Percentiles rank a stretch among this genome's conserved stretches.
phyloP scores from a whole-genome alignment of 1,139 yeast species.

The Meyerozyma guilliermondii region DNA sequence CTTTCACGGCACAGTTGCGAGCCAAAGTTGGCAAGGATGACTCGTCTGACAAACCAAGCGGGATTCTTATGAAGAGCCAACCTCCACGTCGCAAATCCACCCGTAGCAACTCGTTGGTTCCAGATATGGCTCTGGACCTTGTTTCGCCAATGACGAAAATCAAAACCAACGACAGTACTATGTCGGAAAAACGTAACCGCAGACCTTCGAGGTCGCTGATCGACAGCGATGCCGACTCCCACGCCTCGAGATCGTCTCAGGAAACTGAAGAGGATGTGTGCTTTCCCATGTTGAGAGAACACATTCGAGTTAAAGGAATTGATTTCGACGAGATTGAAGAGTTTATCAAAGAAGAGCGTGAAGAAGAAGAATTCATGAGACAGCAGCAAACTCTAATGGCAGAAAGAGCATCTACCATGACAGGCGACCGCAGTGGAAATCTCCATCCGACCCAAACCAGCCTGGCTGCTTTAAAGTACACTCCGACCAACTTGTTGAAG shows the following conservation, averaged over 20 bases:
- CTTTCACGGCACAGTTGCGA: conserved; percentile 19
- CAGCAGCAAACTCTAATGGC: conserved; percentile 17
- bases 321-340: conserved; percentile 79
- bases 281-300: conserved; percentile 84
- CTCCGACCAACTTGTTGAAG: conserved; percentile 40
- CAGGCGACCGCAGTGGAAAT: conserved; percentile 21
- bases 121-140: conserved; percentile 23
- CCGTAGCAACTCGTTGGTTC: conserved; percentile 13
- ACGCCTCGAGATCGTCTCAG: conserved; percentile 67
- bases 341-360: conserved; percentile 53
- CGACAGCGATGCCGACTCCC: conserved; percentile 66
- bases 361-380: conserved; percentile 19
- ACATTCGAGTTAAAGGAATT: conserved; percentile 63
- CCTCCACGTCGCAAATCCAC: conserved; percentile 10
- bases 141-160: conserved; percentile 28
- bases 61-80: conserved; percentile 5
- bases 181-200: conserved; percentile 18
- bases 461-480: conserved; percentile 57
- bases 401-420: conserved; percentile 16
- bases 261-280: conserved; percentile 97
- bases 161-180: conserved; percentile 30
- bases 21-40: conserved; percentile 5
- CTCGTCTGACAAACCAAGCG: not conserved
- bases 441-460: conserved; percentile 14
- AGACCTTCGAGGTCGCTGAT: conserved; percentile 34